Percentiles rank a stretch among this genome's conserved stretches.
phyloP scores from a whole-genome alignment of 345 rosid species.

The Passiflora organensis region DNA sequence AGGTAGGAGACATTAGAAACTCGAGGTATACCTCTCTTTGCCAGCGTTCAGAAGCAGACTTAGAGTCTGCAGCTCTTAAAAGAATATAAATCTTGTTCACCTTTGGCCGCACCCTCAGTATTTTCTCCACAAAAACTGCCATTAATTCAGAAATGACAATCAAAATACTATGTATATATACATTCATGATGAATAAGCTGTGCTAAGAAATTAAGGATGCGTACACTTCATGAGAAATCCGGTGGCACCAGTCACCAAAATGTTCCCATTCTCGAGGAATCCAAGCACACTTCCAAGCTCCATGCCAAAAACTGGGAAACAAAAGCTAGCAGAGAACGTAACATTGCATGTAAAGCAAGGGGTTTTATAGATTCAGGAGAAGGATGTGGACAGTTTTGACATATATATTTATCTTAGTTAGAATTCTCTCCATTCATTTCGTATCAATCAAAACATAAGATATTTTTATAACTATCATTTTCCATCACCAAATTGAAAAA shows the following conservation, averaged over 20 bases:
- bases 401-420: no score
- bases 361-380: no score
- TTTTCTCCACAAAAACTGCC: slow-evolving; percentile 33
- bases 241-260: slow-evolving; percentile 16
- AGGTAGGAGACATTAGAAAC: no score
- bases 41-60: not conserved
- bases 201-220: not conserved
- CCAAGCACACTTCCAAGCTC: slow-evolving; percentile 1
- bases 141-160: not conserved
- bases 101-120: slow-evolving; percentile 32
- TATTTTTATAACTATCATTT: no score
- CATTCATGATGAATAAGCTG: not conserved
- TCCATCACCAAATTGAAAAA: no score
- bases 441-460: no score
- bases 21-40: not conserved
- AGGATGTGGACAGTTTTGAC: no score
- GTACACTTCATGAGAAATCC: slow-evolving; percentile 12
- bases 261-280: not conserved
- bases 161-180: no score
- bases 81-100: slow-evolving; percentile 33
- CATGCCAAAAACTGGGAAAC: not conserved
- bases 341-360: no score
- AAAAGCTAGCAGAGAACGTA: no score
- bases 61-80: slow-evolving; percentile 31
- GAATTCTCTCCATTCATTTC: no score